Evolutionary conservation across 768 basidiomycete genomes (phyloP).

Genomic region (Grammothele lineata): DNA sequence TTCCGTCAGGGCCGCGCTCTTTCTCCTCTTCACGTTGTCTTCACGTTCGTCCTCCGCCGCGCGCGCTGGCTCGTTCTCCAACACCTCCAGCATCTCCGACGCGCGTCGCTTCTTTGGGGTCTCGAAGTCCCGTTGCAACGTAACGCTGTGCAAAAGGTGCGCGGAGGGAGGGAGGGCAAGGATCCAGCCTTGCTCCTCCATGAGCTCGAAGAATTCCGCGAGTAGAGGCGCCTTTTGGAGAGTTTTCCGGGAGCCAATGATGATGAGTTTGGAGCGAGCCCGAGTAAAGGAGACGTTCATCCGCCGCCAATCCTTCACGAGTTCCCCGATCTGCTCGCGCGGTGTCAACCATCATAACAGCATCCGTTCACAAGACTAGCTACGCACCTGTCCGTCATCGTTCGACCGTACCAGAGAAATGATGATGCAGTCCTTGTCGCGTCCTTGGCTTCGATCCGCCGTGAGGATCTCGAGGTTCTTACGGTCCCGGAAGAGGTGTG

Average conservation of each 20-base stretch:
- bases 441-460: slow-evolving; percentile 89
- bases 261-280: slow-evolving; percentile 83
- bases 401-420: slow-evolving; percentile 93
- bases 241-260: slow-evolving; percentile 85
- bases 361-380: background rate
- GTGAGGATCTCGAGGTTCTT: slow-evolving; percentile 80
- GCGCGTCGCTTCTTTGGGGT: slow-evolving; percentile 27
- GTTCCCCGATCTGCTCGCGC: slow-evolving; percentile 72
- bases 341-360: background rate
- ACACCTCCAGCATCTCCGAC: slow-evolving; percentile 16
- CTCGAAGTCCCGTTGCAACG: too few relatives aligned
- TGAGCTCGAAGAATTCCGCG: slow-evolving; percentile 69
- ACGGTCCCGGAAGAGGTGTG: slow-evolving; percentile 52
- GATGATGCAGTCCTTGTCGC: slow-evolving; percentile 94
- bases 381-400: slow-evolving; percentile 62
- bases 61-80: slow-evolving; percentile 2
- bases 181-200: slow-evolving; percentile 73
- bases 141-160: slow-evolving; percentile 51
- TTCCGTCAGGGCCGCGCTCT: slow-evolving; percentile 18
- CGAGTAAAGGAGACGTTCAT: slow-evolving; percentile 98
- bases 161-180: slow-evolving; percentile 52
- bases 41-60: slow-evolving; percentile 8
- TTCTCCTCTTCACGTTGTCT: slow-evolving; percentile 33
- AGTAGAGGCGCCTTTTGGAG: slow-evolving; percentile 60
- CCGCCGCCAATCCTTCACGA: slow-evolving; percentile 92